Evolutionary conservation across 2,329 filamentous ascomycete genomes (phyloP), one percentile per base, ranked within the genome.

Genomic region (Colletotrichum acutatum): DNA sequence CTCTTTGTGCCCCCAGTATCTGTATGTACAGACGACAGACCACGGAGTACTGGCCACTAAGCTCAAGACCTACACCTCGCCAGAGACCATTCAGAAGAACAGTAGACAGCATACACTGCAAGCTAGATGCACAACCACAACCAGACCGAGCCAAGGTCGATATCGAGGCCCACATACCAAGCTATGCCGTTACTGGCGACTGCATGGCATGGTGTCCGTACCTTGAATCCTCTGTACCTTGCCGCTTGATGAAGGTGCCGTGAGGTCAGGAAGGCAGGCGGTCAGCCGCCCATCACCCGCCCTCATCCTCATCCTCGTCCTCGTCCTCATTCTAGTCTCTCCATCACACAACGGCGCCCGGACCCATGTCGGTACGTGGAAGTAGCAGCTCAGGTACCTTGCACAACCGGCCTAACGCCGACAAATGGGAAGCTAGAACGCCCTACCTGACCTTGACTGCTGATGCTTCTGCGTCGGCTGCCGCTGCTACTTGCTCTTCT

Each of bases 351-450:
- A 34, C 60, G 52, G 22, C n/a, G 37, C 58, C 34, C 60, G 52
- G n/a, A 65, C 22, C 62, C 62, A 71, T 72, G 71, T 74, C 68
- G 68, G 62, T 72, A 68, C 66, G 58, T 63, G 14, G 16, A 59
- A 74, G 52, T 37, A 49, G 42, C 42, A 60, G 52, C 28, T 72
- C 68, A 71, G 68, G 68, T 68, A 72, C 71, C 71, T 68, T 74
- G 62, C 71, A 72, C 71, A 72, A 56, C 66, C 71, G 66, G 60
- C 56, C 56, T 30, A 22, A 70, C 14, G 42, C 46, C 46, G 30
- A 28, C 60, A 28, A 71, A 73, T 70, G 30, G 59, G 56, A 57
- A 61, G 22, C 56, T 42, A n/a, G 71, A 12, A 42, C 54, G 16
- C 24, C 46, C 32, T 32, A n/a, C 22, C 60, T 24, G 16, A 16